Conservation (phyloP, 116 monocot genomes). For the Trichopus zeylanicus region DNA sequence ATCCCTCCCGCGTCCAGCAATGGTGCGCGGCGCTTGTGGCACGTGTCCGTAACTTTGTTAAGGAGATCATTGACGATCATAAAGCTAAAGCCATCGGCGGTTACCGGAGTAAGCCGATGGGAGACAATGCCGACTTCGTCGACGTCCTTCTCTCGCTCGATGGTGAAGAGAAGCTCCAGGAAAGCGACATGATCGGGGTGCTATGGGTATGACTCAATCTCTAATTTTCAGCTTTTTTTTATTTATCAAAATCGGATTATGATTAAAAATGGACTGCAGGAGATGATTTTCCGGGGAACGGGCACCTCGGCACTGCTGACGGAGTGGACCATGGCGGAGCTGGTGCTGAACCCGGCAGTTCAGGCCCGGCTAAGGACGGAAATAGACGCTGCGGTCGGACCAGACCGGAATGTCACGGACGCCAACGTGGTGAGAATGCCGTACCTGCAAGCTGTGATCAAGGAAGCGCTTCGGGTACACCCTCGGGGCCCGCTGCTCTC, state of each 20-base stretch:
- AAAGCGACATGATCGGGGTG: slow-evolving; percentile 79
- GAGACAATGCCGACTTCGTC: slow-evolving; percentile 53
- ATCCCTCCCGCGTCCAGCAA: slow-evolving; percentile 26
- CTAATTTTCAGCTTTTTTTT: not conserved
- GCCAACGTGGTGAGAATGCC: slow-evolving; percentile 50
- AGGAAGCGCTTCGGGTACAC: slow-evolving; percentile 59
- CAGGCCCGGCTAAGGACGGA: slow-evolving; percentile 43
- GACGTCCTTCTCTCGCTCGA: slow-evolving; percentile 63
- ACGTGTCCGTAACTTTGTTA: slow-evolving; percentile 38
- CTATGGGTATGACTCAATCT: slow-evolving; percentile 47
- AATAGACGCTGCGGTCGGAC: slow-evolving; percentile 29
- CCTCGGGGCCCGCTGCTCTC: slow-evolving; percentile 61
- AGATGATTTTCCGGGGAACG: slow-evolving; percentile 87
- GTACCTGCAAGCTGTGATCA: slow-evolving; percentile 69
- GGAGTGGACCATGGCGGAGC: slow-evolving; percentile 84
- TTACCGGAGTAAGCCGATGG: not conserved
- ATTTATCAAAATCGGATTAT: not conserved
- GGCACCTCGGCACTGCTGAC: slow-evolving; percentile 83
- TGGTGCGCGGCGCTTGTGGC: slow-evolving; percentile 64
- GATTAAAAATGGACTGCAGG: slow-evolving; percentile 23
- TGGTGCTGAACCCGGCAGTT: slow-evolving; percentile 42
- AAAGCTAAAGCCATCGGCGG: not conserved
- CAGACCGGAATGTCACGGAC: slow-evolving; percentile 22
- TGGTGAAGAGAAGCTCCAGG: slow-evolving; percentile 48
- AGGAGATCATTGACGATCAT: slow-evolving; percentile 52